Evolutionary conservation across 139 green algal genomes (phyloP), one percentile per base, ranked within the genome.

Genomic region (Marvania coccoides): DNA sequence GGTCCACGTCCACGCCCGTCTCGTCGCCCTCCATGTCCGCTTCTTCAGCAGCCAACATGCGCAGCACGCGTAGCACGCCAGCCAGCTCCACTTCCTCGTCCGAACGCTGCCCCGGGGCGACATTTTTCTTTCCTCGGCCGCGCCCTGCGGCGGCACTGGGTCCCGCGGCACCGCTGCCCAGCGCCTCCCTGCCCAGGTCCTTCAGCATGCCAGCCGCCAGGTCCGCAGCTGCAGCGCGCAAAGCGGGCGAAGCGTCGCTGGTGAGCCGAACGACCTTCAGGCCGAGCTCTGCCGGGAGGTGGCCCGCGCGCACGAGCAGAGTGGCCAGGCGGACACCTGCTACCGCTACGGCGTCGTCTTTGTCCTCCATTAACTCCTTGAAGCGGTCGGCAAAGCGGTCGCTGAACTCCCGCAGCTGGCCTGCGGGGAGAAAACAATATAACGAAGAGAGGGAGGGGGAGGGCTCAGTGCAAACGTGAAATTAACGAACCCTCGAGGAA

Each of bases 331-430:
- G 64, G 35, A 78, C 76, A 60, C 81, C 85, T 6, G 80, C 71
- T n/a, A 83, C 83, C 13, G 87, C 83, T 10, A 96, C 92, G 3
- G 26, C 61, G n/a, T 91, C 84, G 58, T 90, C 79, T 4, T 86
- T 55, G 36, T 98, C 92, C 39, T 89, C 79, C 24, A 86, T 73
- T 48, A 98, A 75, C 76, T 97, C 87, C 26, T 63, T 65, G 57
- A 98, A 87, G 40, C 92, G 83, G 24, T 47, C 24, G 1, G 64
- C 47, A 73, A 98, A 98, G 65, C 91, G 80, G 5, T 71, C 58
- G 6, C 79, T 85, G 58, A 96, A 95, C 37, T 86, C 79, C 9
- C 74, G 69, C 61, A 96, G 69, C 1, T 66, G 57, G 13, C 75
- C 54, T n/a, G n/a, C n/a, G n/a, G n/a, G n/a, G n/a, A n/a, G n/a